These are phyloP conservation scores for Kwoniella dejecticola DNA, from an alignment of 768 basidiomycete species.

Conservation along the genomic window DNA sequence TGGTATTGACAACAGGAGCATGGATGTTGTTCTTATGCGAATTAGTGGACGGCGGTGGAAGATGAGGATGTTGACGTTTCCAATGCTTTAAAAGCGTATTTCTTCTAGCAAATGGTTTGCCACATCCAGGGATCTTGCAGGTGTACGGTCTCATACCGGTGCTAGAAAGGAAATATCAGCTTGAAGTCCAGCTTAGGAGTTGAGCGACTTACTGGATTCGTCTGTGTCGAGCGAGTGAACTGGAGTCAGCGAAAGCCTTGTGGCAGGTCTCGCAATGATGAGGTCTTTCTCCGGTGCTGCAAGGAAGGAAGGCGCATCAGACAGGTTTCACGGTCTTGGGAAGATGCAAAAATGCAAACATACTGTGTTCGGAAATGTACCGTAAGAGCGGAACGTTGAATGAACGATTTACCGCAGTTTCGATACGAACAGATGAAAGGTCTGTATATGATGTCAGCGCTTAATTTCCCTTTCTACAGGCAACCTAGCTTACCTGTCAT, in stretches of 20 bases:
- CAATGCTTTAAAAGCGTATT: slow-evolving; percentile 58
- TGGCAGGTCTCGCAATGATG: slow-evolving; percentile 55
- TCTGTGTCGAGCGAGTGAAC: slow-evolving; percentile 56
- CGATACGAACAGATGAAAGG: slow-evolving; percentile 44
- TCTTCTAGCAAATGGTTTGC: slow-evolving; percentile 55
- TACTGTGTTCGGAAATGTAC: slow-evolving; percentile 55
- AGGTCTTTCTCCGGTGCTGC: slow-evolving; percentile 56
- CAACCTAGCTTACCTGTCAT: slow-evolving; percentile 55
- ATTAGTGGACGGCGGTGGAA: slow-evolving; percentile 35
- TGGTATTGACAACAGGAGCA: slow-evolving; percentile 12
- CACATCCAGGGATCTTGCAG: slow-evolving; percentile 49
- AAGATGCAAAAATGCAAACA: slow-evolving; percentile 22
- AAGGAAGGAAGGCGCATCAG: neutral
- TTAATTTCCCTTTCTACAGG: neutral
- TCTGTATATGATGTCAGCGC: slow-evolving; percentile 25
- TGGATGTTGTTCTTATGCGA: slow-evolving; percentile 17
- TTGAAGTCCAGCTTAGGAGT: slow-evolving; percentile 7
- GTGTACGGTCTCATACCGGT: slow-evolving; percentile 57
- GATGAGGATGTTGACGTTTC: slow-evolving; percentile 50
- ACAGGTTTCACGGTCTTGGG: neutral
- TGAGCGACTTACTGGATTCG: slow-evolving; percentile 44
- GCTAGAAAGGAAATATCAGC: slow-evolving; percentile 42
- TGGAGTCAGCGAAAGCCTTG: slow-evolving; percentile 56
- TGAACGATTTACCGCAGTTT: slow-evolving; percentile 49
- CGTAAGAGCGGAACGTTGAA: slow-evolving; percentile 53